Base-by-base conservation (phyloP, 2,329 filamentous ascomycete genomes). In the Arthrobotrys sphaeroides region DNA sequence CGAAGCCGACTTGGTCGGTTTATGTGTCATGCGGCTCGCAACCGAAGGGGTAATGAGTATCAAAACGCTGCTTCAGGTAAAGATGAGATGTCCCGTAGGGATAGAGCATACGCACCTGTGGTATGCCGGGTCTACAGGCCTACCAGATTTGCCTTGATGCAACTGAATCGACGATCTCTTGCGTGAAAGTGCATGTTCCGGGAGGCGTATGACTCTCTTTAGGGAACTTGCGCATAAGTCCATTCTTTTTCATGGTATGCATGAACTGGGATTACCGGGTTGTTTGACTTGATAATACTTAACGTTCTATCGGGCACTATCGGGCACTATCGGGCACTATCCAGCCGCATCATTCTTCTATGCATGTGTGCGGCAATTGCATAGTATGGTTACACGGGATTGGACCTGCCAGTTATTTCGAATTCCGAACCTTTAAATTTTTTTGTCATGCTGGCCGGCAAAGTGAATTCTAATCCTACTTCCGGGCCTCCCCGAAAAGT, bases 251-350 rank as follows among this genome's bases (percentile, higher is more conserved):
- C 16, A 33, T 53, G n/a, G n/a, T n/a, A 13, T 16, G 47, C 26
- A 53, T 33, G 26, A 53, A 53, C n/a, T n/a, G n/a, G n/a, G n/a
- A n/a, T 33, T 33, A 53, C 47, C 26, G 47, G 47, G 47, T n/a
- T n/a, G n/a, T n/a, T n/a, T n/a, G n/a, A n/a, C n/a, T n/a, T n/a
- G n/a, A n/a, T n/a, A n/a, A n/a, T n/a, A n/a, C n/a, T n/a, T n/a
- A n/a, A n/a, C n/a, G n/a, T n/a, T n/a, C n/a, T n/a, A n/a, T n/a
- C n/a, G n/a, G n/a, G n/a, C n/a, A n/a, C 20, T 33, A 53, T 26
- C 26, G 47, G 47, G 47, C 20, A 12, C 47, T 33, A 26, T 53
- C 26, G n/a, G 26, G 12, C 47, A 24, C 26, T 53, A 33, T 16
- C 47, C 26, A 53, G 47, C 47, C 47, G 47, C 47, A 53, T 53